phyloP scores from a whole-genome alignment of 2,329 filamentous ascomycete genomes.

The Cladosporium colombiae region DNA sequence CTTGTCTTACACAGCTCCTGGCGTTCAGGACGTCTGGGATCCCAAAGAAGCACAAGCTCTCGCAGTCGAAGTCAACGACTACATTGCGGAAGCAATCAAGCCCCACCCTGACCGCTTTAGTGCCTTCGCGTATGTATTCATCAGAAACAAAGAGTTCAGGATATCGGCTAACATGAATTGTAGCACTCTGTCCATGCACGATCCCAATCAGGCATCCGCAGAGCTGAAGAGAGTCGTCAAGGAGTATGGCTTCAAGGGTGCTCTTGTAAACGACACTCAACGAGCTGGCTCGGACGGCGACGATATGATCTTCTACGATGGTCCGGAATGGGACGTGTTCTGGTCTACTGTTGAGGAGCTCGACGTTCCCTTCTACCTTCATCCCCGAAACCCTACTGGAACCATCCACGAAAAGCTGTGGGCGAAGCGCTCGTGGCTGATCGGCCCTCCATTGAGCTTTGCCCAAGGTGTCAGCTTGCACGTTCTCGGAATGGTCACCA shows the following conservation, averaged over 20 bases:
- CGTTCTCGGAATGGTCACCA: conserved; percentile 54
- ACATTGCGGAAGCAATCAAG: conserved; percentile 47
- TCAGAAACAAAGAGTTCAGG: neutral
- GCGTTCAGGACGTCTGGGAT: conserved; percentile 51
- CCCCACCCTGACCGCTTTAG: conserved; percentile 46
- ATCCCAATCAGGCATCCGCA: conserved; percentile 51
- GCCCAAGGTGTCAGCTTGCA: conserved; percentile 62
- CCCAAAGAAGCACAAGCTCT: conserved; percentile 46
- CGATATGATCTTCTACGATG: conserved; percentile 65
- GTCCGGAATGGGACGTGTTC: conserved; percentile 61
- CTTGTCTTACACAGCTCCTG: conserved; percentile 51
- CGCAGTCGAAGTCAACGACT: conserved; percentile 51
- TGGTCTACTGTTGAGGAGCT: conserved; percentile 61
- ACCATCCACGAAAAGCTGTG: conserved; percentile 60
- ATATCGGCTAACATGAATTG: neutral
- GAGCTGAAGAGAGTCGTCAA: conserved; percentile 58
- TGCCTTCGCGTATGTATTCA: conserved; percentile 42
- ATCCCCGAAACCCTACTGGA: conserved; percentile 53
- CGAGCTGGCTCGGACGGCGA: conserved; percentile 60
- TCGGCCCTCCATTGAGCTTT: conserved; percentile 61
- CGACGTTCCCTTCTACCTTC: conserved; percentile 65
- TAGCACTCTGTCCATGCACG: conserved; percentile 47
- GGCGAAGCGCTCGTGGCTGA: conserved; percentile 59
- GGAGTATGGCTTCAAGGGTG: conserved; percentile 44
- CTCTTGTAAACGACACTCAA: conserved; percentile 46